phyloP scores from a whole-genome alignment of 345 rosid species.

The Corymbia maculata region DNA sequence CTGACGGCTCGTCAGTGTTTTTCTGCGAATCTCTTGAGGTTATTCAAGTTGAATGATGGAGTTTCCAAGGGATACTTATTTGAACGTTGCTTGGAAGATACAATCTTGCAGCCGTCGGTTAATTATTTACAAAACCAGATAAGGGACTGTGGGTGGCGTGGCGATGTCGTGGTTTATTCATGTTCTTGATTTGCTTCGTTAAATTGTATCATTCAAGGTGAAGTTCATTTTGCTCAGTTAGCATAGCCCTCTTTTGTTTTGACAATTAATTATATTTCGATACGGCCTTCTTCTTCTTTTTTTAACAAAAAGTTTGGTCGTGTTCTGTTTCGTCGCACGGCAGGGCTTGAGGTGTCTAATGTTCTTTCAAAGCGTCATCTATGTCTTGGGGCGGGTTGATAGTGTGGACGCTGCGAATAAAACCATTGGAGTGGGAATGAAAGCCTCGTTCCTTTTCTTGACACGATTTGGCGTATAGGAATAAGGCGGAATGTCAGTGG shows the following conservation, averaged over 20 bases:
- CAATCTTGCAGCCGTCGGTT: too few species aligned
- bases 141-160: neutral
- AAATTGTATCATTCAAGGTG: too few species aligned
- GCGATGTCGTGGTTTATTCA: neutral
- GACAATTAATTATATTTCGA: neutral
- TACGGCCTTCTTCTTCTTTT: neutral
- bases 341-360: neutral
- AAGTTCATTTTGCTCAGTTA: too few species aligned
- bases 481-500: too few species aligned
- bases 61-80: too few species aligned
- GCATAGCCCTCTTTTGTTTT: neutral
- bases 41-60: neutral
- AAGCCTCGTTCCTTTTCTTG: too few species aligned
- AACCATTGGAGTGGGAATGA: too few species aligned
- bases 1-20: neutral
- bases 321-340: neutral
- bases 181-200: neutral
- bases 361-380: neutral
- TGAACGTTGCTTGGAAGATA: too few species aligned
- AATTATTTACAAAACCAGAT: too few species aligned
- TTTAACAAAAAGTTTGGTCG: neutral
- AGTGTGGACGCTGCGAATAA: too few species aligned
- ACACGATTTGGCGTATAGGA: too few species aligned
- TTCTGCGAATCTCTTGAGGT: neutral
- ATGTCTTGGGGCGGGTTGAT: neutral